A percentile compares a stretch with the other conserved stretches of the same genome.
Conservation (phyloP, 2,329 filamentous ascomycete species). For the Ustulina deusta region DNA sequence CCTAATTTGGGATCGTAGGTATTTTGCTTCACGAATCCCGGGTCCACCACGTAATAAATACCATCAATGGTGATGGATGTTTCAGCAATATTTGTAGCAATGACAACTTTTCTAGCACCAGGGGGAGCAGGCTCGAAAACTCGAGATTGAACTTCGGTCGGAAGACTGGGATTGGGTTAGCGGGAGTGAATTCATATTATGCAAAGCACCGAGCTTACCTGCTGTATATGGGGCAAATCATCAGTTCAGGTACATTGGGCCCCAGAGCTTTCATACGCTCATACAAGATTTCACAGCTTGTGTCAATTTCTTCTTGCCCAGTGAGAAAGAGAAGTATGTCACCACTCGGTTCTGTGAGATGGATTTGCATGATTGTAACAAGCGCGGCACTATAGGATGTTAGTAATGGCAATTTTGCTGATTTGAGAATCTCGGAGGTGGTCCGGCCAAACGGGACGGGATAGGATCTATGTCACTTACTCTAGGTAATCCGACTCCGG, state of each 20-base stretch:
- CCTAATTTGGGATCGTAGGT: conserved; percentile 97
- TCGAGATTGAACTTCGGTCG: conserved; percentile 90
- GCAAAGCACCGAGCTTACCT: conserved; percentile 27
- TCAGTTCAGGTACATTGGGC: conserved; percentile 87
- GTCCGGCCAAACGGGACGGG: neutral
- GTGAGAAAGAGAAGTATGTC: conserved; percentile 98
- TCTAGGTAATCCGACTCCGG: conserved; percentile 97
- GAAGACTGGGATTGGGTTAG: conserved; percentile 67
- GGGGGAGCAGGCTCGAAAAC: conserved; percentile 95
- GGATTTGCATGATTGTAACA: conserved; percentile 98
- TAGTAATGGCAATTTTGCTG: conserved; percentile 5
- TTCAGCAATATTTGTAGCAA: conserved; percentile 98
- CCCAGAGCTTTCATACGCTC: conserved; percentile 97
- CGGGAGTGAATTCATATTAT: neutral
- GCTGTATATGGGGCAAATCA: conserved; percentile 96
- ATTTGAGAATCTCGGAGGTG: neutral
- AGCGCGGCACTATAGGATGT: conserved; percentile 70
- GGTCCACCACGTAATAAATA: conserved; percentile 97
- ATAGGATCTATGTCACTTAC: conserved; percentile 26
- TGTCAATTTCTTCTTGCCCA: conserved; percentile 98
- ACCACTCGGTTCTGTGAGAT: conserved; percentile 89
- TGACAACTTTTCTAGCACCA: conserved; percentile 91
- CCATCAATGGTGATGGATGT: conserved; percentile 98
- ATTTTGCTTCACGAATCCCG: conserved; percentile 97
- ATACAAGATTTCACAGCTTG: conserved; percentile 88